phyloP scores from a whole-genome alignment of 2,329 filamentous ascomycete genomes.

The Aspergillus neotritici region DNA sequence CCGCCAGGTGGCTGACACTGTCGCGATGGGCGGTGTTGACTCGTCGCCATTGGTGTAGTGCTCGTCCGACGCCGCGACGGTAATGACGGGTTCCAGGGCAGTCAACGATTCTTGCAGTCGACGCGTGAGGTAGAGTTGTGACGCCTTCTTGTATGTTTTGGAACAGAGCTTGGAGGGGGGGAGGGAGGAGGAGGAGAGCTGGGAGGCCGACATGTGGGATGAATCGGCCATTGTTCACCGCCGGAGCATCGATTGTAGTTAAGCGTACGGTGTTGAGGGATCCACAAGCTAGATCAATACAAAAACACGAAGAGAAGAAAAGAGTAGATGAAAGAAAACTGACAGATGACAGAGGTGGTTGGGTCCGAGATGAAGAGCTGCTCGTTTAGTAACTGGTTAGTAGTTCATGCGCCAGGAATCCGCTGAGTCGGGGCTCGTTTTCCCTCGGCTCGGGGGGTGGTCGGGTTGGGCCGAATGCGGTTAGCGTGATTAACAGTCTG shows the following conservation, averaged over 20 bases:
- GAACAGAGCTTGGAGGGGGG: constrained; percentile 62
- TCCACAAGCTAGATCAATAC: no score
- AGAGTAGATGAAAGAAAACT: no score
- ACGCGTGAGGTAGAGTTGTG: constrained; percentile 89
- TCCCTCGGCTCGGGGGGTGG: no score
- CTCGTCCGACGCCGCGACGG: constrained; percentile 43
- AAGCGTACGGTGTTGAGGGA: no score
- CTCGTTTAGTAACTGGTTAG: no score
- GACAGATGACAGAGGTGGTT: no score
- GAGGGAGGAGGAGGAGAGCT: constrained; percentile 59
- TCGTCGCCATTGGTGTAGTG: constrained; percentile 42
- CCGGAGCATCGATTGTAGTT: constrained; percentile 1
- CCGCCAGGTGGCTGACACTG: constrained; percentile 72
- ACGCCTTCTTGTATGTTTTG: constrained; percentile 89
- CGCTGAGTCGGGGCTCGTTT: no score
- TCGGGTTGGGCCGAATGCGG: no score
- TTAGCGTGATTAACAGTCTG: no score
- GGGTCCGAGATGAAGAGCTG: no score
- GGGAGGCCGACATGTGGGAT: constrained; percentile 29
- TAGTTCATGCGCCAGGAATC: no score
- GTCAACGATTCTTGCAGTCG: constrained; percentile 84
- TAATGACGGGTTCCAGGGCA: constrained; percentile 76
- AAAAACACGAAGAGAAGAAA: no score
- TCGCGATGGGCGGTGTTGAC: constrained; percentile 63
- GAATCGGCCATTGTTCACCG: constrained; percentile 28